Evolutionary conservation across 768 basidiomycete genomes (phyloP).

Genomic region (Russula dissimulans): DNA sequence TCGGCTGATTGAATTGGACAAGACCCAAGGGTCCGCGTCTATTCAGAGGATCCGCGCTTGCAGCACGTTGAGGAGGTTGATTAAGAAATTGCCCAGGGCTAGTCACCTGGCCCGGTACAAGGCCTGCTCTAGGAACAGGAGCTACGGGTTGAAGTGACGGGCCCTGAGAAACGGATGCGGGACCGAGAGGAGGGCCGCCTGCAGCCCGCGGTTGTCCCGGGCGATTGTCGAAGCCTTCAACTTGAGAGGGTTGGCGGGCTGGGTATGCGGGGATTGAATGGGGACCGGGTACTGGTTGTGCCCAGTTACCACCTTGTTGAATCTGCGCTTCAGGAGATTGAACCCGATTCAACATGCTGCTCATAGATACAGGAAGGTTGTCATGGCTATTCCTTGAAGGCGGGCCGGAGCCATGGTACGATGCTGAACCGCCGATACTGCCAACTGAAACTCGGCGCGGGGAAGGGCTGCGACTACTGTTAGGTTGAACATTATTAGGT

Average conservation of each 20-base stretch:
- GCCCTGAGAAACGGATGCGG: neutral
- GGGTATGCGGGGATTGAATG: slow-evolving; percentile 17
- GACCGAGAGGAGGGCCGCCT: neutral
- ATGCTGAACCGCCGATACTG: neutral
- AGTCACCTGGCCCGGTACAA: slow-evolving; percentile 4
- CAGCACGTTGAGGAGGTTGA: slow-evolving; percentile 11
- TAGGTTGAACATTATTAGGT: neutral
- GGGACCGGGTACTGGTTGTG: slow-evolving; percentile 21
- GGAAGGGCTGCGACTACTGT: slow-evolving; percentile 21
- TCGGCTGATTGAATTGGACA: neutral
- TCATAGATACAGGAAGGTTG: slow-evolving; percentile 8
- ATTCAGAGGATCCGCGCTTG: slow-evolving; percentile 7
- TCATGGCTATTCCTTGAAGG: slow-evolving; percentile 16
- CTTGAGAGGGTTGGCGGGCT: slow-evolving; percentile 23
- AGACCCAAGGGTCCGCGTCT: slow-evolving; percentile 9
- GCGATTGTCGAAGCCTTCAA: slow-evolving; percentile 1
- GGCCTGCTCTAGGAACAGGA: neutral
- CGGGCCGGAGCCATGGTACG: slow-evolving; percentile 2
- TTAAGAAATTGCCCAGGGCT: slow-evolving; percentile 18
- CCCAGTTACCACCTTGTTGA: slow-evolving; percentile 21
- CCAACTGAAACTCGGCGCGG: slow-evolving; percentile 17
- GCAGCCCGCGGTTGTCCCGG: neutral
- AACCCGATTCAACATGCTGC: slow-evolving; percentile 21
- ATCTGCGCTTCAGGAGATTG: slow-evolving; percentile 26
- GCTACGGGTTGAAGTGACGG: neutral